phyloP scores from a whole-genome alignment of 2,329 filamentous ascomycete genomes.

The Drechslerella dactyloides region DNA sequence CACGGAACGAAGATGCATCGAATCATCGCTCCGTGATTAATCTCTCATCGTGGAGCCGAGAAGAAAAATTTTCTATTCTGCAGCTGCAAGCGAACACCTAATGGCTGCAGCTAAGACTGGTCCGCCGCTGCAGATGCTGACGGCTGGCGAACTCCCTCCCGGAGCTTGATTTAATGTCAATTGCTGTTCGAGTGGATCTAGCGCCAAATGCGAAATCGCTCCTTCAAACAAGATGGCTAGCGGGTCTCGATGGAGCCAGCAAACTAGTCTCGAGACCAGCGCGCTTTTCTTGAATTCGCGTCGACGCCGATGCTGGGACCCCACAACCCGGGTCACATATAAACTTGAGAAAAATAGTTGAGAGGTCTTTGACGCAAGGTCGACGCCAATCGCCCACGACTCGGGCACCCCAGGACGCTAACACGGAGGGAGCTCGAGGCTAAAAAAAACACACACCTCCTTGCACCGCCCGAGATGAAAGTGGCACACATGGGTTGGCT shows the following conservation, averaged over 20 bases:
- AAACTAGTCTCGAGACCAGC: background rate
- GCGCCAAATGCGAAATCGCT: too few species aligned
- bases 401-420: constrained; percentile 19
- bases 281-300: constrained; percentile 31
- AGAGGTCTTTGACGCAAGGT: constrained; percentile 46
- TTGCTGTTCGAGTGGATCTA: too few species aligned
- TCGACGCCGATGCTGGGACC: constrained; percentile 46
- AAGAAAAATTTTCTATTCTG: constrained; percentile 13
- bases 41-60: constrained; percentile 34
- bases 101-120: constrained; percentile 5
- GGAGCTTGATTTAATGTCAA: too few species aligned
- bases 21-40: constrained; percentile 16
- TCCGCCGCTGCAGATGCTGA: background rate
- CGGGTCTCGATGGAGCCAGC: constrained; percentile 5
- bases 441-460: constrained; percentile 22
- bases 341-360: constrained; percentile 14
- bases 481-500: constrained; percentile 23
- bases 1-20: constrained; percentile 24
- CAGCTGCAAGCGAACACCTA: constrained; percentile 18
- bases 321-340: constrained; percentile 25
- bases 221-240: too few species aligned
- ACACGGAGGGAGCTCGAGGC: constrained; percentile 13
- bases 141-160: too few species aligned
- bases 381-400: constrained; percentile 2
- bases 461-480: constrained; percentile 34